Evolutionary conservation across 495 filamentous ascomycete species (phyloP), one percentile per base, ranked within the genome.

Genomic region (Podospora sp.): DNA sequence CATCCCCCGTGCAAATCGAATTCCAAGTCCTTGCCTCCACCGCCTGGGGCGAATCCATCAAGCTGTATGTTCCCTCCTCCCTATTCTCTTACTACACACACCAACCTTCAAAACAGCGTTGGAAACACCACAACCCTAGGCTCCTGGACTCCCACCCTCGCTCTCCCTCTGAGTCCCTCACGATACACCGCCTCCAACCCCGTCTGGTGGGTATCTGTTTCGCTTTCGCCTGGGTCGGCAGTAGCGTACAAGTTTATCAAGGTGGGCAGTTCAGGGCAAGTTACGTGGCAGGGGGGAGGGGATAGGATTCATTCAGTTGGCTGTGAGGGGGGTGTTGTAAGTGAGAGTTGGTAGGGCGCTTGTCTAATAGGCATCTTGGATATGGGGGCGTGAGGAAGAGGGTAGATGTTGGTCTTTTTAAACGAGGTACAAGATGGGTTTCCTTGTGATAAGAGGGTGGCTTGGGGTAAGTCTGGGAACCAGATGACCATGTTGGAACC

Each of bases 171-270:
- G 16, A 82, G 76, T 56, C 83, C 89, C 21, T 78, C 75, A 21
- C 62, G 81, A 11, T 92, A 91, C 68, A 87, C 86, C 2, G 69
- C 67, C 18, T 82, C 72, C 69, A 82, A 89, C 69, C 84, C 85
- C 1, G 63, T 89, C 12, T 91, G 89, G 89, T 83, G 67, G 40
- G 85, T 68, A 0, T 84, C 82, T 0, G 67, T 89, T 3, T 77
- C 68, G 4, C 66, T 91, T 1, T 72, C 84, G 0, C 81, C 84
- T 0, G 86, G 87, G 0, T 79, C 78, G 26, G 73, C 68, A 3
- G 78, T 91, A 20, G 68, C 89, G 70, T 92, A 92, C 72, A 92
- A 92, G 76, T 92, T 87, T 69, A 86, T 92, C 68, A 85, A 85
- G 22, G 77, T 88, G 55, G 81, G 81, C 66, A 79, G 75, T 12